Base-by-base conservation (phyloP, 805 yeast species). In the Suhomyces xylopsoci region DNA sequence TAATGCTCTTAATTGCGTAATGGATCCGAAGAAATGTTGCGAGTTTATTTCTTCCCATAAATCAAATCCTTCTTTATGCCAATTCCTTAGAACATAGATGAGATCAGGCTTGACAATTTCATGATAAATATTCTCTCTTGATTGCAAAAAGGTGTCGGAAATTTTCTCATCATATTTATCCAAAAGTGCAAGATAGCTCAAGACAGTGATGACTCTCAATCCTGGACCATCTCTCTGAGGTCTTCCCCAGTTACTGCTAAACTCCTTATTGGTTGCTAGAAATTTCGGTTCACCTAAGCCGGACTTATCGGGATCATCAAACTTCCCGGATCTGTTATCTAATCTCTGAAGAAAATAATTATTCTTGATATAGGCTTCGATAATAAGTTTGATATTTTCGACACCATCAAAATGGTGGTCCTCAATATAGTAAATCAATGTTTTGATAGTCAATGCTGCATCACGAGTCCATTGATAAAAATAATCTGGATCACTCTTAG, bases 211-310 rank as follows among this genome's bases (percentile, higher is more conserved):
- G 9, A 84, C 78, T 60, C 97, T 78, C 52, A 93, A 75, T 0
- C 96, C 92, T 0, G 98, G 97, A 0, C 98, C 98, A 67, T 93
- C 98, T 54, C 90, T 80, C 69, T 93, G 98, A 1, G 98, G 98
- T 59, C 98, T 77, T 2, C 98, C 98, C 98, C 98, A 93, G 34
- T 73, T 66, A 2, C 73, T 84, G 5, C 67, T 66, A 61, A 87
- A 93, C 0, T 88, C 75, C 0, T 81, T 61, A 22, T 87, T 85
- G 64, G 90, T 81, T 3, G 84, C 82, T 65, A 78, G 66, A 64
- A 87, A 93, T 67, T 93, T 93, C 7, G 98, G 97, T 66, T 93
- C 98, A 2, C 97, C 98, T 32, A 92, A 74, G 1, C 89, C 90
- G 7, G 69, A 68, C 46, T 79, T 71, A 30, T 50, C 54, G 2